Evolutionary conservation across 1,284 basidiomycete species (phyloP), one percentile per base, ranked within the genome.

Genomic region (Lignosus rhinocerotis): DNA sequence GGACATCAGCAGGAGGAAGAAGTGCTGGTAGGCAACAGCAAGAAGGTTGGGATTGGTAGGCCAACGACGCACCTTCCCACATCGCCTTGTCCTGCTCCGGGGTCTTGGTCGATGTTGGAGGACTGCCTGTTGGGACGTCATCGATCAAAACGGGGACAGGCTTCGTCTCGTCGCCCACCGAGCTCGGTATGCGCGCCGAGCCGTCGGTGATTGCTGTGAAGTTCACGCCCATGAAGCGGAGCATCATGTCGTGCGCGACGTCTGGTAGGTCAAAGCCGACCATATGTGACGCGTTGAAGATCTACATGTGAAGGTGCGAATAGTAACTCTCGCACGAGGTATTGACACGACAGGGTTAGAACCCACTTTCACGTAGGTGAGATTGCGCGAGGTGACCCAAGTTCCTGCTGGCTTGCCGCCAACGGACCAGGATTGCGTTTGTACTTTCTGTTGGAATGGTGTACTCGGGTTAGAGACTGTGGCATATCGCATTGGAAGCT

Each of bases 211-310:
- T 82, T 4, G 85, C 82, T 32, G 88, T 83, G 67, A 96, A 91
- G 76, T 98, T 90, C 56, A 96, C 86, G 47, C 84, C 87, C 87
- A 97, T 92, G 77, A 98, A 98, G 14, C 95, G 91, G 49, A 96
- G 85, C 69, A 99, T 96, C 97, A 99, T 98, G 74, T 99, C 96
- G 73, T 98, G 95, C 4, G 94, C 81, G 33, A 90, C 86, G 56
- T 93, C 82, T 0, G 96, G 96, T 11, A 91, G 79, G 74, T 99
- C 96, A 71, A 87, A 96, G 0, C 93, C 93, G 32, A 90, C 94
- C 94, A 97, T 97, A 73, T 96, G 94, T 1, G 93, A 96, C 1
- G 93, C 93, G 59, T 93, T 93, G 73, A 90, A 91, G 34, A 93
- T 82, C 88, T 92, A 57, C 3, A 38, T 3, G 31, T 4, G 43